A percentile compares a stretch with the other conserved stretches of the same genome.
Evolutionary conservation across 192 early-diverging fungal genomes (phyloP).

Genomic region (Coemansia sp.): DNA sequence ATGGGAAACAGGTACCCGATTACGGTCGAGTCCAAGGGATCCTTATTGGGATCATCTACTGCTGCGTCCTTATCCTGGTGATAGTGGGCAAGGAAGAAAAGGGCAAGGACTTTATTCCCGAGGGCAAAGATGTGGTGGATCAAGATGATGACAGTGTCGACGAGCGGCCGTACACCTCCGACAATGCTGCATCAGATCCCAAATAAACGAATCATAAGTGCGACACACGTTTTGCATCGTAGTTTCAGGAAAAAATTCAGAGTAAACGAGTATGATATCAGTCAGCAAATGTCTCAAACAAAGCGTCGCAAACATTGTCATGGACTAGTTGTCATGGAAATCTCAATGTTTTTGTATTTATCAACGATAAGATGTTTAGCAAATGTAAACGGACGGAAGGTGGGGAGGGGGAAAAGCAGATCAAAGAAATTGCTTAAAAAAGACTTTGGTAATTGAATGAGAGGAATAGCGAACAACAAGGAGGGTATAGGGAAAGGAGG

Average conservation of each 20-base stretch:
- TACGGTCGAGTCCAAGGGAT: slow-evolving; percentile 59
- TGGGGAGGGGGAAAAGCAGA: neutral
- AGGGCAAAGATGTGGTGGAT: neutral
- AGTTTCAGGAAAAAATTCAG: no score
- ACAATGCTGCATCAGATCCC: neutral
- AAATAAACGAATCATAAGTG: neutral
- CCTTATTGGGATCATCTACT: slow-evolving; percentile 57
- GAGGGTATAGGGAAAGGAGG: neutral
- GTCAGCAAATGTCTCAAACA: no score
- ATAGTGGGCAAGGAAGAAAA: slow-evolving; percentile 61
- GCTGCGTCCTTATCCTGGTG: slow-evolving; percentile 45
- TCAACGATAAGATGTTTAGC: neutral
- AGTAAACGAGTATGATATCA: no score
- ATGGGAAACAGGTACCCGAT: slow-evolving; percentile 50
- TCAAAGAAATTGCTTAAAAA: no score
- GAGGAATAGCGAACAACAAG: no score
- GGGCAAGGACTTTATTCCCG: slow-evolving; percentile 52
- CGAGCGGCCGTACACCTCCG: neutral
- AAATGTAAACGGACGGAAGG: neutral
- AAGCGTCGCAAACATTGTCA: no score
- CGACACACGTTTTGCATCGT: no score
- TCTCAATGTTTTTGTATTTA: neutral
- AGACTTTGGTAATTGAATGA: no score
- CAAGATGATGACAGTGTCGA: neutral
- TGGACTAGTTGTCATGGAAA: no score